phyloP scores from a whole-genome alignment of 441 rosid species.

The Brassica balearica region DNA sequence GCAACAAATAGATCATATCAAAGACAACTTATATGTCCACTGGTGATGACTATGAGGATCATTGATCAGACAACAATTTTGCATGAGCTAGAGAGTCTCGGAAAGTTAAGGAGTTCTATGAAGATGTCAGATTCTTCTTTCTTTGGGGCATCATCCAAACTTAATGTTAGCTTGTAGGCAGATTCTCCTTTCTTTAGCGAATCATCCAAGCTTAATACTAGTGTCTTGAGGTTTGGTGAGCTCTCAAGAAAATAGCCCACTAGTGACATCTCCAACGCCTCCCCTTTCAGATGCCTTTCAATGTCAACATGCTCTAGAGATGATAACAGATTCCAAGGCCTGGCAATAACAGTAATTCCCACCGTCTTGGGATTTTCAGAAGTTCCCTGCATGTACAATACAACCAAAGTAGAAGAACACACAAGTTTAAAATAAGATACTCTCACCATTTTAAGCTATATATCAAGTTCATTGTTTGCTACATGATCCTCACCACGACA shows the following conservation, averaged over 20 bases:
- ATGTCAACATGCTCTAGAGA: constrained; percentile 30
- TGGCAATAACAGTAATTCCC: not conserved
- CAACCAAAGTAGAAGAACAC: not conserved
- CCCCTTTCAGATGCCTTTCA: not conserved
- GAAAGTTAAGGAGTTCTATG: not conserved
- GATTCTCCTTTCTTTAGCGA: not conserved
- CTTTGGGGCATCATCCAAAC: not conserved
- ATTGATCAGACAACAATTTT: not conserved
- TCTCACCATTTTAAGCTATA: not conserved
- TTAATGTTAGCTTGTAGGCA: not conserved
- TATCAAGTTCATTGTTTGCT: not conserved
- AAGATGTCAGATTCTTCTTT: constrained; percentile 1
- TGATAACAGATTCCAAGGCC: not conserved
- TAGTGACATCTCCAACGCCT: not conserved
- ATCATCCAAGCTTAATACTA: not conserved
- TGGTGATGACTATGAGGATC: constrained; percentile 1
- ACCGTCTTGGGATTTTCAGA: not conserved
- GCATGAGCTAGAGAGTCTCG: constrained; percentile 8
- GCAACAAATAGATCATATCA: not conserved
- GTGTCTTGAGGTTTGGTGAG: constrained; percentile 21
- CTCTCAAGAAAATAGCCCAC: constrained; percentile 15
- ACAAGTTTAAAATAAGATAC: not conserved
- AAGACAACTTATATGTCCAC: not conserved
- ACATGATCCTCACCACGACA: constrained; percentile 12
- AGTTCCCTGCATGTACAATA: constrained; percentile 7